Percentiles rank a stretch among this genome's conserved stretches.
Evolutionary conservation across 2,329 filamentous ascomycete species (phyloP).

Genomic region (Scedosporium dehoogii): DNA sequence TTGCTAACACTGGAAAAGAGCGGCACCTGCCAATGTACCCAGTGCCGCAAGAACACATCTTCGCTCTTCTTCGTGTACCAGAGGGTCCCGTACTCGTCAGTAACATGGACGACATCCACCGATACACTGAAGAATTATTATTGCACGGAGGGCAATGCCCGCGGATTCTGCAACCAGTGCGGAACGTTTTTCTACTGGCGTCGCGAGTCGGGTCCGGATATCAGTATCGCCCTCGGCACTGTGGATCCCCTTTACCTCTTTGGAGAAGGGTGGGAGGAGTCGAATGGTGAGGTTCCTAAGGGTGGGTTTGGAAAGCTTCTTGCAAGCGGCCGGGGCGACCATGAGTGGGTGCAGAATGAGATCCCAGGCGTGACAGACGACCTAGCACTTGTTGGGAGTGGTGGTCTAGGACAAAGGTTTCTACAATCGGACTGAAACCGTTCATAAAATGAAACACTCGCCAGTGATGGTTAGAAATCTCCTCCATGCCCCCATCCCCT

Average conservation of each 20-base stretch:
- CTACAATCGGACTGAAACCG: too few species aligned
- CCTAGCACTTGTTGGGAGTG: not conserved
- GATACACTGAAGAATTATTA: slow-evolving; percentile 27
- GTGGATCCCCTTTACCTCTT: slow-evolving; percentile 24
- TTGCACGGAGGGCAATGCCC: slow-evolving; percentile 27
- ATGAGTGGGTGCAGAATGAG: slow-evolving; percentile 12
- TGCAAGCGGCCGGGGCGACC: slow-evolving; percentile 8
- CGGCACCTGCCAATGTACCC: slow-evolving; percentile 42
- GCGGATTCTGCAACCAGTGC: slow-evolving; percentile 40
- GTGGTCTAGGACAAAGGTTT: not conserved
- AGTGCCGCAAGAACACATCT: slow-evolving; percentile 43
- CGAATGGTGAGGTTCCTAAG: slow-evolving; percentile 9
- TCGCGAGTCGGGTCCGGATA: slow-evolving; percentile 16
- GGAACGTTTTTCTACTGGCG: slow-evolving; percentile 39
- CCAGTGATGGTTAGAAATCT: too few species aligned
- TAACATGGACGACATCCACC: slow-evolving; percentile 24
- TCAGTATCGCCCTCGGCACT: slow-evolving; percentile 30
- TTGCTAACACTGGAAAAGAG: slow-evolving; percentile 8
- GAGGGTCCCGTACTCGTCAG: slow-evolving; percentile 21
- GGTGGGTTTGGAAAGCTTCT: slow-evolving; percentile 10
- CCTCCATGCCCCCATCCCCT: too few species aligned
- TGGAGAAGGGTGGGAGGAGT: slow-evolving; percentile 10
- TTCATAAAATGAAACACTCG: too few species aligned
- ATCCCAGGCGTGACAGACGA: slow-evolving; percentile 12
- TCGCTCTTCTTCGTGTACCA: slow-evolving; percentile 33